phyloP scores from a whole-genome alignment of 305 asterid species.

The Fraxinus paxiana region DNA sequence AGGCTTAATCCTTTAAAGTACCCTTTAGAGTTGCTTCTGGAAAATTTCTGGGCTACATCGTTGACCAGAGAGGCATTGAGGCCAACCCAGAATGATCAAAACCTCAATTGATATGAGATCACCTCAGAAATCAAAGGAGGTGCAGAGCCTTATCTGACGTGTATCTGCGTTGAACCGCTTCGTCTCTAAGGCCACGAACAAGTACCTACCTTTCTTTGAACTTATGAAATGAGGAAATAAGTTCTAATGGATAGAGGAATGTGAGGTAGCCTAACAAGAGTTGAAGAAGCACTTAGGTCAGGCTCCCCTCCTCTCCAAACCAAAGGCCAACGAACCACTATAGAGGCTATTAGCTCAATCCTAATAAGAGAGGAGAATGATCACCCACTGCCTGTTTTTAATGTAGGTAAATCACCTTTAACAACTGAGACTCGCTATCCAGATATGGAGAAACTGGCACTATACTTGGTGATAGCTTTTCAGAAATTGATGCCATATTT shows the following conservation, averaged over 20 bases:
- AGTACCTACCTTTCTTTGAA: too few species aligned
- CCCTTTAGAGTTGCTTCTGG: too few species aligned
- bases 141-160: too few species aligned
- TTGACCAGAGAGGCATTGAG: too few species aligned
- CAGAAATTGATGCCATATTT: background rate
- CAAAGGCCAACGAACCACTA: background rate
- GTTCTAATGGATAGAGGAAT: background rate
- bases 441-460: background rate
- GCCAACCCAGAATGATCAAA: too few species aligned
- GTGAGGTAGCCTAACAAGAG: background rate
- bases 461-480: background rate
- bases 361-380: background rate
- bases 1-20: too few species aligned
- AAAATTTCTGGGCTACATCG: too few species aligned
- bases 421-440: background rate
- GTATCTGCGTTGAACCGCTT: too few species aligned
- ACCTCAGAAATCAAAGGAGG: too few species aligned
- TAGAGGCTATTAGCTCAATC: background rate
- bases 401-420: background rate
- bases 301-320: background rate
- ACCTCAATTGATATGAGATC: too few species aligned
- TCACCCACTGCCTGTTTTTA: background rate
- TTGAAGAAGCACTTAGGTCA: background rate
- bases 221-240: too few species aligned
- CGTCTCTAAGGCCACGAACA: too few species aligned